Percentiles rank a stretch among this genome's conserved stretches.
Conservation (phyloP, 1,284 basidiomycete genomes). For the Gomphus bonarii region DNA sequence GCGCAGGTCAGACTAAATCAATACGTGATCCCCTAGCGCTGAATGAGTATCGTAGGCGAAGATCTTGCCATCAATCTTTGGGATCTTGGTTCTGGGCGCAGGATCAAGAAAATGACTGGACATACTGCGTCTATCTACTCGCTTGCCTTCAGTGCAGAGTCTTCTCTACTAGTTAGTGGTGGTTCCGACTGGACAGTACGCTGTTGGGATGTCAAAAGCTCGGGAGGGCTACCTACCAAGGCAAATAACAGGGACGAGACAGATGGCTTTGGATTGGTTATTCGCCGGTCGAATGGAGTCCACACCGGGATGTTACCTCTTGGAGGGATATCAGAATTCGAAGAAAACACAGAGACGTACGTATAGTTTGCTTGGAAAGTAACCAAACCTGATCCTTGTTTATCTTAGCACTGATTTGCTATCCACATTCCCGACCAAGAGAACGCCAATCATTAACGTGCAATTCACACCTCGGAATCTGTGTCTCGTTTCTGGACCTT, state of each 20-base stretch:
- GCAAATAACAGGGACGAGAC: slow-evolving; percentile 27
- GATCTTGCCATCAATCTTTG: slow-evolving; percentile 92
- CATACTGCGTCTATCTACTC: slow-evolving; percentile 86
- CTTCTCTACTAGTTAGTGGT: slow-evolving; percentile 81
- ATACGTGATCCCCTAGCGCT: slow-evolving; percentile 8
- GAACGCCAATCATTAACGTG: slow-evolving; percentile 85
- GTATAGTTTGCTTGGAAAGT: slow-evolving; percentile 19
- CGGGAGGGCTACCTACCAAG: slow-evolving; percentile 49
- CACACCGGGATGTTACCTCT: slow-evolving; percentile 10
- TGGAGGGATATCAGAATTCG: slow-evolving; percentile 17
- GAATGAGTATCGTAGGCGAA: slow-evolving; percentile 45
- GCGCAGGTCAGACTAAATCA: slow-evolving; percentile 49
- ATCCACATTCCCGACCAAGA: slow-evolving; percentile 89
- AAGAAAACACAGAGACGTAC: slow-evolving; percentile 51
- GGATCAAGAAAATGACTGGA: slow-evolving; percentile 96
- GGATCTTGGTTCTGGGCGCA: slow-evolving; percentile 88
- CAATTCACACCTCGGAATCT: slow-evolving; percentile 94
- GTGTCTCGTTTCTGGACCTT: slow-evolving; percentile 78
- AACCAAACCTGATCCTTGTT: slow-evolving; percentile 9
- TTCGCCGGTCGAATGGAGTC: slow-evolving; percentile 13
- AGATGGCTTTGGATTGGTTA: slow-evolving; percentile 8
- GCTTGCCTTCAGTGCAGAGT: slow-evolving; percentile 87
- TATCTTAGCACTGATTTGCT: slow-evolving; percentile 70
- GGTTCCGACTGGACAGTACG: slow-evolving; percentile 90
- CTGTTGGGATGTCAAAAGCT: slow-evolving; percentile 89